These are phyloP conservation scores for Blastocrithidia nonstop DNA, from an alignment of 208 protist genomes.

Conservation along the genomic window DNA sequence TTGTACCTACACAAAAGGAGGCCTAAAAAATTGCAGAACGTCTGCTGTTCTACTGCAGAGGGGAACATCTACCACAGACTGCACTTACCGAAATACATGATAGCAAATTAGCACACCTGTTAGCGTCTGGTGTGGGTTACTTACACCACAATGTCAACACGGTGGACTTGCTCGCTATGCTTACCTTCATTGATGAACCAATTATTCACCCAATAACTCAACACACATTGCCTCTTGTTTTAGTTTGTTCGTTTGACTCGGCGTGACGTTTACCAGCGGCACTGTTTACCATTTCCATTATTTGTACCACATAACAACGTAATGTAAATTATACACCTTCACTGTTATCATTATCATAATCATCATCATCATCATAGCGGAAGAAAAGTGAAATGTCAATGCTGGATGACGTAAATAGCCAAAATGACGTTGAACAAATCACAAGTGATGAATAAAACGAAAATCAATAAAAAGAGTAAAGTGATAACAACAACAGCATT, in stretches of 20 bases:
- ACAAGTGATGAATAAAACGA: not conserved
- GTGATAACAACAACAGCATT: slow-evolving; percentile 9
- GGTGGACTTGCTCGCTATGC: slow-evolving; percentile 41
- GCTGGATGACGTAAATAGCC: not conserved
- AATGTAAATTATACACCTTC: no score
- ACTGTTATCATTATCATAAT: no score
- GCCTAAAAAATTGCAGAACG: no score
- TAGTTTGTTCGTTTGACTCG: slow-evolving; percentile 67
- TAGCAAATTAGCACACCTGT: slow-evolving; percentile 23
- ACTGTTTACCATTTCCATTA: slow-evolving; percentile 39
- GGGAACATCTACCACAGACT: slow-evolving; percentile 4
- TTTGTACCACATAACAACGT: slow-evolving; percentile 59
- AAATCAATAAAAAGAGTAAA: not conserved
- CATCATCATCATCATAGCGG: no score
- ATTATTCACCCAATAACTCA: slow-evolving; percentile 30
- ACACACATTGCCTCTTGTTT: slow-evolving; percentile 30
- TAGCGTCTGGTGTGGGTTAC: slow-evolving; percentile 61
- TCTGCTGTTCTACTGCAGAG: no score
- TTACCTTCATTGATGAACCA: slow-evolving; percentile 30
- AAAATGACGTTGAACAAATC: not conserved
- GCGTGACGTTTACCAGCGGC: slow-evolving; percentile 68
- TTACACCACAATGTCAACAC: slow-evolving; percentile 46
- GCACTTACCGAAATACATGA: slow-evolving; percentile 30
- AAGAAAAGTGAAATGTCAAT: not conserved
- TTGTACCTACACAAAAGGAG: not conserved